Conservation (phyloP, 257 asterid genomes). For the Solanum chiquidenum region DNA sequence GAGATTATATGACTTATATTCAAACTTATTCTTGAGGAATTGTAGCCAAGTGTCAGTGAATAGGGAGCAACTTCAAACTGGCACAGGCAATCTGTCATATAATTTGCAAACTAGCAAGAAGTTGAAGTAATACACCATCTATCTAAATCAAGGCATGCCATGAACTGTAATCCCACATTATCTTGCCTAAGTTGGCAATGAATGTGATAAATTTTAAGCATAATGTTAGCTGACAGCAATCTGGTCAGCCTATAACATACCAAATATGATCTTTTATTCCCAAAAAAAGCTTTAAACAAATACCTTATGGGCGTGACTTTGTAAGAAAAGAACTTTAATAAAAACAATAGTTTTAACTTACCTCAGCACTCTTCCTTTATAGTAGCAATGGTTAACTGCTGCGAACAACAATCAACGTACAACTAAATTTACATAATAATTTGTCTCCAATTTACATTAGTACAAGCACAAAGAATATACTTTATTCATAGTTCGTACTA, state of each 20-base stretch:
- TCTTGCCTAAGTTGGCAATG: neutral
- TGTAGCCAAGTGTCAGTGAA: constrained; percentile 62
- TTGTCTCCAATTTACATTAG: too few species aligned
- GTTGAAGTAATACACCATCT: neutral
- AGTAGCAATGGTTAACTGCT: neutral
- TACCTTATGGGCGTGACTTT: neutral
- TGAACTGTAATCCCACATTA: neutral
- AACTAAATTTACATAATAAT: neutral
- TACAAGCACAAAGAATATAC: neutral
- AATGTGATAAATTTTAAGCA: neutral
- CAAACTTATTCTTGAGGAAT: neutral
- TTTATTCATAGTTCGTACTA: neutral
- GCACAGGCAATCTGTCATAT: constrained; percentile 49
- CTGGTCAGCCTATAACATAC: neutral
- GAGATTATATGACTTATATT: neutral
- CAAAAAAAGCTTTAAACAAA: neutral
- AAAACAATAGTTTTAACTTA: neutral
- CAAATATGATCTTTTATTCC: neutral
- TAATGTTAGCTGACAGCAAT: neutral
- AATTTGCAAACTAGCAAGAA: neutral
- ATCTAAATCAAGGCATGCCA: neutral
- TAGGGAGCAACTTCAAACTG: constrained; percentile 67
- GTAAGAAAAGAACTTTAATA: neutral
- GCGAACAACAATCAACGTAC: neutral
- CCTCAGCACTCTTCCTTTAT: neutral